Evolutionary conservation across 176 grass and related monocot genomes (phyloP).

Genomic region (Bothriochloa decipiens): DNA sequence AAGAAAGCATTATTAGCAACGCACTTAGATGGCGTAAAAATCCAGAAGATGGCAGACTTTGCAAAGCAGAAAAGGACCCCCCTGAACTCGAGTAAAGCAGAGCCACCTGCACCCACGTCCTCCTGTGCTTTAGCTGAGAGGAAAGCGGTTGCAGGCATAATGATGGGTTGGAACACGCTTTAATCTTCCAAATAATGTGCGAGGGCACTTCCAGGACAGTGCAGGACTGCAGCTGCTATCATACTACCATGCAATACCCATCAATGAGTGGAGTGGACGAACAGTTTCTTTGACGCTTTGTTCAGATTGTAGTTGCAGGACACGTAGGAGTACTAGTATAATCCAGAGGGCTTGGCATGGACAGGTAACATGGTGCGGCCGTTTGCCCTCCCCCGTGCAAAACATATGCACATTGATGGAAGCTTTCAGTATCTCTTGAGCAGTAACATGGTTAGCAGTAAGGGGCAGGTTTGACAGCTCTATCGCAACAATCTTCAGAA

Average conservation of each 20-base stretch:
- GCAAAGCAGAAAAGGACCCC: background rate
- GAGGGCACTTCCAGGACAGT: slow-evolving; percentile 34
- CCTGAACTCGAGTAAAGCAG: slow-evolving; percentile 45
- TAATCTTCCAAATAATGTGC: slow-evolving; percentile 45
- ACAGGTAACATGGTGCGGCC: background rate
- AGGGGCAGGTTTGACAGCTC: slow-evolving; percentile 42
- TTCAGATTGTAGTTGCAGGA: background rate
- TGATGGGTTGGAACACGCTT: slow-evolving; percentile 56
- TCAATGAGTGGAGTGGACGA: background rate
- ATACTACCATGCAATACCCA: slow-evolving; percentile 24
- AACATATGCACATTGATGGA: slow-evolving; percentile 26
- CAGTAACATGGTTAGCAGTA: slow-evolving; percentile 42
- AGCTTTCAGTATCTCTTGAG: slow-evolving; percentile 23
- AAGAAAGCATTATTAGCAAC: slow-evolving; percentile 43
- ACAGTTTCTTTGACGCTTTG: slow-evolving; percentile 19
- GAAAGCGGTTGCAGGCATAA: slow-evolving; percentile 36
- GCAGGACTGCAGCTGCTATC: slow-evolving; percentile 33
- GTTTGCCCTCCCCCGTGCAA: slow-evolving; percentile 4
- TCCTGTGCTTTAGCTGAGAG: background rate
- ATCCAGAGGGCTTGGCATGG: background rate
- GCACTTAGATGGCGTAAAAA: slow-evolving; percentile 52
- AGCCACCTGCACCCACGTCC: slow-evolving; percentile 38
- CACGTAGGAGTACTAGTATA: background rate
- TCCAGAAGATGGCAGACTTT: slow-evolving; percentile 16
- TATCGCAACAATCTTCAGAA: slow-evolving; percentile 53